Percentiles rank a stretch among this genome's conserved stretches.
Evolutionary conservation across 192 early-diverging fungal species (phyloP).

Genomic region (Pilaira anomala): DNA sequence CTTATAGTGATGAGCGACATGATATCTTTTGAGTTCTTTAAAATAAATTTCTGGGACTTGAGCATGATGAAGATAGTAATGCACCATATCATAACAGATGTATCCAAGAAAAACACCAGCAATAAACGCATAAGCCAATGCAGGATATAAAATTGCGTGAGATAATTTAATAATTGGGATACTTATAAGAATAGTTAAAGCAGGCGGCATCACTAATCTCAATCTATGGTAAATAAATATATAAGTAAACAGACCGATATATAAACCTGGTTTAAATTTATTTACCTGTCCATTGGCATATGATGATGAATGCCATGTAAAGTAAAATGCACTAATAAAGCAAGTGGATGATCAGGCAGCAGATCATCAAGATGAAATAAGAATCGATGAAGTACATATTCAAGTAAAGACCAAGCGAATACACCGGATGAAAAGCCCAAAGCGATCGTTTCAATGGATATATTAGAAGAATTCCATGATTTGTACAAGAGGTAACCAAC

Average conservation of each 20-base stretch:
- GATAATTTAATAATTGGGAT: conserved; percentile 52
- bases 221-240: conserved; percentile 41
- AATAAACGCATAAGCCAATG: conserved; percentile 62
- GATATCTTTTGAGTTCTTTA: conserved; percentile 87
- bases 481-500: conserved; percentile 43
- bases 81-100: conserved; percentile 85
- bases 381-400: conserved; percentile 91
- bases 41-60: conserved; percentile 66
- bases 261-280: not conserved
- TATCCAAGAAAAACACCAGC: conserved; percentile 80
- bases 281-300: conserved; percentile 90
- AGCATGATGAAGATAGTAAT: conserved; percentile 95
- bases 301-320: conserved; percentile 97
- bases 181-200: conserved; percentile 65
- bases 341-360: conserved; percentile 80
- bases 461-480: not conserved
- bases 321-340: conserved; percentile 78
- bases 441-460: conserved; percentile 23
- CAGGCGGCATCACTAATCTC: conserved; percentile 96
- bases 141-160: conserved; percentile 52
- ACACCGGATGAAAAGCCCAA: conserved; percentile 62
- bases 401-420: conserved; percentile 77
- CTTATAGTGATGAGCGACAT: conserved; percentile 94
- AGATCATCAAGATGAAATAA: conserved; percentile 89
- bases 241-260: no score